phyloP scores from a whole-genome alignment of 2,329 filamentous ascomycete genomes.

The Fusarium gaditjirri region DNA sequence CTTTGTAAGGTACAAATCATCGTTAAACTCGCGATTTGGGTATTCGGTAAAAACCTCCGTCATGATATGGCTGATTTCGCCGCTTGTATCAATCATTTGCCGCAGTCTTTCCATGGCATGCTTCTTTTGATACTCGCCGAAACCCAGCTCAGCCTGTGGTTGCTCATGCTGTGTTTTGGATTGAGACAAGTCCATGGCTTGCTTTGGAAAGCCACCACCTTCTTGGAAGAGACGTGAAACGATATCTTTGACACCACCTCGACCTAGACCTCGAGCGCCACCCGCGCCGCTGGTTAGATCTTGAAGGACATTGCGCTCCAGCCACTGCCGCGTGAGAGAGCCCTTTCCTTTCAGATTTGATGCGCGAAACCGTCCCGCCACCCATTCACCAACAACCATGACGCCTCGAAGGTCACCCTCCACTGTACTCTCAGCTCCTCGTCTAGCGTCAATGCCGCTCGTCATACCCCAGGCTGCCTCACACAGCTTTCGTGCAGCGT shows the following conservation, averaged over 20 bases:
- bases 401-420: constrained; percentile 82
- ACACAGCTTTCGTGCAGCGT: constrained; percentile 86
- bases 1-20: constrained; percentile 90
- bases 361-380: constrained; percentile 75
- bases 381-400: constrained; percentile 90
- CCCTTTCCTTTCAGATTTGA: constrained; percentile 53
- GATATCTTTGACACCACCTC: constrained; percentile 78
- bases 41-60: constrained; percentile 88
- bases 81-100: constrained; percentile 82
- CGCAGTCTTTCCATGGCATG: constrained; percentile 76
- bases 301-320: constrained; percentile 76
- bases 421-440: constrained; percentile 73
- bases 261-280: constrained; percentile 75
- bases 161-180: constrained; percentile 63
- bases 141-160: constrained; percentile 71
- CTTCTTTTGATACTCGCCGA: constrained; percentile 78
- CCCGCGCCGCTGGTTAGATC: constrained; percentile 77
- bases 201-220: constrained; percentile 79
- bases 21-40: constrained; percentile 88
- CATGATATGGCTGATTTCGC: constrained; percentile 81
- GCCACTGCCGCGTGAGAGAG: constrained; percentile 77
- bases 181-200: constrained; percentile 53
- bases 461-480: constrained; percentile 85
- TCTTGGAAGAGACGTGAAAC: constrained; percentile 82
- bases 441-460: constrained; percentile 74